Conservation (phyloP, 129 eudicot species). For the Chrysanthemum seticuspe region DNA sequence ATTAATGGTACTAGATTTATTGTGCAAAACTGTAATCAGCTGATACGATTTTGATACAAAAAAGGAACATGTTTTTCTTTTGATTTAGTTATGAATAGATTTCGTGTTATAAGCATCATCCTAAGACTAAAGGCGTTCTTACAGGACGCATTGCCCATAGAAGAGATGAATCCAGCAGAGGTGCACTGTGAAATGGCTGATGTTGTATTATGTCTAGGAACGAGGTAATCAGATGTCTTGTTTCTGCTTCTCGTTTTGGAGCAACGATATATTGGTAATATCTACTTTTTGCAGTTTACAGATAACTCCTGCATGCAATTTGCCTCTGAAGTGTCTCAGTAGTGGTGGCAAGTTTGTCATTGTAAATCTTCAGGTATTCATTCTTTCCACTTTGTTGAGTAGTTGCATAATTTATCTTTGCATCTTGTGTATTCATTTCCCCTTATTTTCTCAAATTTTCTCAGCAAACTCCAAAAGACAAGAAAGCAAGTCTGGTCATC, state of each 20-base stretch:
- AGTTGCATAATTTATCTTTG: background rate
- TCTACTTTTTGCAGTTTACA: slow-evolving; percentile 60
- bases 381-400: slow-evolving; percentile 9
- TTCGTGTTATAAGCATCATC: background rate
- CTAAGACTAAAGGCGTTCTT: background rate
- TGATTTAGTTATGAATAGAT: background rate
- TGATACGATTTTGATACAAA: slow-evolving; percentile 5
- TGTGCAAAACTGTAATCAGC: slow-evolving; percentile 8
- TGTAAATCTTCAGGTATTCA: slow-evolving; percentile 79
- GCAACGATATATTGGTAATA: slow-evolving; percentile 11
- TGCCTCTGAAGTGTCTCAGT: slow-evolving; percentile 73
- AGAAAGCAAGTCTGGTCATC: slow-evolving; percentile 87
- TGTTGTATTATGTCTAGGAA: slow-evolving; percentile 79
- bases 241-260: slow-evolving; percentile 2
- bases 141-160: slow-evolving; percentile 74
- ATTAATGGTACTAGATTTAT: slow-evolving; percentile 8
- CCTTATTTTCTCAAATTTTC: slow-evolving; percentile 16
- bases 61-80: background rate
- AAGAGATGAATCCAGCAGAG: slow-evolving; percentile 84
- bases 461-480: slow-evolving; percentile 96
- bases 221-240: slow-evolving; percentile 48
- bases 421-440: too few species aligned
- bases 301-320: slow-evolving; percentile 88
- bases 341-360: slow-evolving; percentile 81
- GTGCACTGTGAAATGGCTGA: slow-evolving; percentile 84